These are phyloP conservation scores for Nicotiana obtusifolia DNA, from an alignment of 257 asterid species.

Conservation along the genomic window DNA sequence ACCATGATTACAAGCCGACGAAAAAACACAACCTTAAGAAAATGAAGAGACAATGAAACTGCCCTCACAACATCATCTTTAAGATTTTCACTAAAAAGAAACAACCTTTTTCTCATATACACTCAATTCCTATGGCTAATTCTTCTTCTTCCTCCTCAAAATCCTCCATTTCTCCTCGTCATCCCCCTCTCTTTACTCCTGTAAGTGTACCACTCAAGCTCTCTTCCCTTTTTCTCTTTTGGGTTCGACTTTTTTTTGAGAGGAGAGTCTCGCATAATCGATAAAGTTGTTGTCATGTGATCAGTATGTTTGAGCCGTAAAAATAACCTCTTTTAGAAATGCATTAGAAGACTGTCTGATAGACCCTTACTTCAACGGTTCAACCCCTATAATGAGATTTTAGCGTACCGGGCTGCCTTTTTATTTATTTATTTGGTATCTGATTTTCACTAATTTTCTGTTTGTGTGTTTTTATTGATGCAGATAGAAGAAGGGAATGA, in stretches of 20 bases:
- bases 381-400: too few relatives aligned
- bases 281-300: too few relatives aligned
- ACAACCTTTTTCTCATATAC: neutral
- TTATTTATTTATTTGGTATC: too few relatives aligned
- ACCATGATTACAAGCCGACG: constrained; percentile 32
- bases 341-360: too few relatives aligned
- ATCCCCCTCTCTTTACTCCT: constrained; percentile 72
- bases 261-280: too few relatives aligned
- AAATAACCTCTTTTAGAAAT: too few relatives aligned
- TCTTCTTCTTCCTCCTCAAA: constrained; percentile 42
- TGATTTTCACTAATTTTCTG: neutral
- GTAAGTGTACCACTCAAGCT: constrained; percentile 27
- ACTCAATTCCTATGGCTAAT: constrained; percentile 46
- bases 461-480: neutral
- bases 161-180: constrained; percentile 59
- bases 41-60: constrained; percentile 18
- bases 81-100: neutral
- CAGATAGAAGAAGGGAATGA: constrained; percentile 94
- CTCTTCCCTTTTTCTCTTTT: neutral
- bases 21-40: constrained; percentile 19
- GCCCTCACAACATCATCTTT: constrained; percentile 8
- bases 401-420: too few relatives aligned
- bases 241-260: too few relatives aligned
- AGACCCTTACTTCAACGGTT: too few relatives aligned
- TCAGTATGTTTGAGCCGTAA: too few relatives aligned